phyloP scores from a whole-genome alignment of 2,329 filamentous ascomycete genomes.

The Sporothrix phasma region DNA sequence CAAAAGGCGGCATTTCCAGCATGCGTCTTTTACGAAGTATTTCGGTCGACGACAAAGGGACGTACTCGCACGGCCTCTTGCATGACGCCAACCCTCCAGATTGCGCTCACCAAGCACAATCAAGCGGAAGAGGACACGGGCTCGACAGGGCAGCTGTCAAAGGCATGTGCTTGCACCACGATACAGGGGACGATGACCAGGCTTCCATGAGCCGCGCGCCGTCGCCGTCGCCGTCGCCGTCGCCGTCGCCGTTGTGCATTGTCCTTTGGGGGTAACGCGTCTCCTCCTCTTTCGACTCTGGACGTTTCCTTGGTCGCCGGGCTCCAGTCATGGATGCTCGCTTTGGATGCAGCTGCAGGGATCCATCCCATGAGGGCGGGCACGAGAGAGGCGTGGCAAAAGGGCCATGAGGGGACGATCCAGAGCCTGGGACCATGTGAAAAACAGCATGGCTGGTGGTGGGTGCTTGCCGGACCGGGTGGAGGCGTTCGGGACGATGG shows the following conservation, averaged over 20 bases:
- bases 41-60: no score
- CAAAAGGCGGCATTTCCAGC: no score
- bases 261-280: not conserved
- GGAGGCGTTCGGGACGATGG: conserved; percentile 4
- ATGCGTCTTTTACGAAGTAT: not conserved
- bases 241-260: conserved; percentile 7
- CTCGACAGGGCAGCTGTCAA: not conserved
- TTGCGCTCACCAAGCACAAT: not conserved
- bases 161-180: not conserved
- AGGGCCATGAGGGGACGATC: not conserved
- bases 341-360: conserved; percentile 6
- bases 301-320: not conserved
- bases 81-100: not conserved
- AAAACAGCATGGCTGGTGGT: not conserved
- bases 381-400: no score
- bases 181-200: no score
- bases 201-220: not conserved
- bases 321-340: not conserved
- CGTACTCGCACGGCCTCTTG: no score
- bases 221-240: no score
- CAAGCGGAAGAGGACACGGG: not conserved
- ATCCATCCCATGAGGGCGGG: not conserved
- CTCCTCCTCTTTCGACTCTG: no score
- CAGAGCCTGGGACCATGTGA: not conserved
- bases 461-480: not conserved